phyloP scores from a whole-genome alignment of 164 flowering plant species.

The Annona squamosa region DNA sequence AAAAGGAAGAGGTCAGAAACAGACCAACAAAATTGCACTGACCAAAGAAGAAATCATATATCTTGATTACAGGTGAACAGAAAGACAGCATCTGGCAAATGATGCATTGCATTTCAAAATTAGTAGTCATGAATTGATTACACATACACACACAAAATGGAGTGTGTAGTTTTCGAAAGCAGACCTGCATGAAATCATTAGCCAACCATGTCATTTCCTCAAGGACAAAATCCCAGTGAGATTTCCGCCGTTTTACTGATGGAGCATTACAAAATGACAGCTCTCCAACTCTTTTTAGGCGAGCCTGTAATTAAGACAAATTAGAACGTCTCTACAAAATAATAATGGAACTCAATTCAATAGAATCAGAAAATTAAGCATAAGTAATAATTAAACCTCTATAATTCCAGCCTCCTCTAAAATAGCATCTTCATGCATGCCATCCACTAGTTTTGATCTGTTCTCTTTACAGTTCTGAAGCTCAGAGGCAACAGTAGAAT shows the following conservation, averaged over 20 bases:
- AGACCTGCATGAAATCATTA: constrained; percentile 96
- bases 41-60: background rate
- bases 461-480: constrained; percentile 22
- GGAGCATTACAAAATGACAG: constrained; percentile 43
- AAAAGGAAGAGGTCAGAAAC: constrained; percentile 3
- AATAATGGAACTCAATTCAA: background rate
- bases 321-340: constrained; percentile 8
- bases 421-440: constrained; percentile 66
- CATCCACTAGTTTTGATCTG: constrained; percentile 24
- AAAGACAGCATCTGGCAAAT: background rate
- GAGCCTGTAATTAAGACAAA: constrained; percentile 46
- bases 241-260: constrained; percentile 40
- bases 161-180: background rate
- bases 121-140: background rate
- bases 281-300: constrained; percentile 68
- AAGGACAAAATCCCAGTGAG: constrained; percentile 95
- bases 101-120: background rate
- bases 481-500: constrained; percentile 22
- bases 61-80: background rate
- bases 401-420: constrained; percentile 76
- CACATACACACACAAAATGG: background rate
- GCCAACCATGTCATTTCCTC: constrained; percentile 99
- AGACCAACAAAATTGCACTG: background rate
- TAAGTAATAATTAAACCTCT: constrained; percentile 41
- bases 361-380: background rate